Evolutionary conservation across 257 asterid species (phyloP).

Genomic region (Orobanche coerulescens): DNA sequence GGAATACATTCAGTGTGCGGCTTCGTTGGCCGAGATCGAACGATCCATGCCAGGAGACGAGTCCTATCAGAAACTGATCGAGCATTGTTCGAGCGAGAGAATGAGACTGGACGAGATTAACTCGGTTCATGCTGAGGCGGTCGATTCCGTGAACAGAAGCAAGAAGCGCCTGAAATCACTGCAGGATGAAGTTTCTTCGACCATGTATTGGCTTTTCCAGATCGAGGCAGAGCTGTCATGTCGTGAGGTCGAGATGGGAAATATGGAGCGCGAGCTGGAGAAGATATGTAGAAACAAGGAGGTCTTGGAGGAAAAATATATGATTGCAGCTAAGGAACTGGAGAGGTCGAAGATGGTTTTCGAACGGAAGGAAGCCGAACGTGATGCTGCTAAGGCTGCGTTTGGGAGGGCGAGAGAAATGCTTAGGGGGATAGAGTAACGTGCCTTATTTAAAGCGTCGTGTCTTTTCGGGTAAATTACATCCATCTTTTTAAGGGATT

Average conservation of each 20-base stretch:
- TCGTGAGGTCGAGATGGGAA: constrained; percentile 25
- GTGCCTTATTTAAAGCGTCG: no score
- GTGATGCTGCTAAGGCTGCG: constrained; percentile 36
- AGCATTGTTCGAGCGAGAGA: constrained; percentile 27
- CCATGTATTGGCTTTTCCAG: constrained; percentile 30
- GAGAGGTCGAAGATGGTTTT: constrained; percentile 26
- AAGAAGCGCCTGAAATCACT: constrained; percentile 14
- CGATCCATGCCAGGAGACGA: constrained; percentile 22
- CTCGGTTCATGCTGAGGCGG: constrained; percentile 22
- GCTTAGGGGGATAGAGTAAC: constrained; percentile 27
- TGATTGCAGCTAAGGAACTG: constrained; percentile 21
- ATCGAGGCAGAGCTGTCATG: constrained; percentile 28
- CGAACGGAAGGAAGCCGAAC: constrained; percentile 29
- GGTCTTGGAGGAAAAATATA: constrained; percentile 22
- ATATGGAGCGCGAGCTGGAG: constrained; percentile 21
- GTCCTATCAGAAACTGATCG: constrained; percentile 18
- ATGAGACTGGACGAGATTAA: constrained; percentile 26
- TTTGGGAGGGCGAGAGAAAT: constrained; percentile 29
- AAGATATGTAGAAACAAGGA: constrained; percentile 21
- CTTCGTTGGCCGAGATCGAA: constrained; percentile 31
- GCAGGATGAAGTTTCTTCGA: constrained; percentile 22
- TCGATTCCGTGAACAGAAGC: not conserved
- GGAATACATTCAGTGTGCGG: constrained; percentile 30
- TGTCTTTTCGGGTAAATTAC: no score
- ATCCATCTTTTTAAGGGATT: no score